Evolutionary conservation across 108 stramenopile species (phyloP), one percentile per base, ranked within the genome.

Genomic region (Nitzschia putrida): DNA sequence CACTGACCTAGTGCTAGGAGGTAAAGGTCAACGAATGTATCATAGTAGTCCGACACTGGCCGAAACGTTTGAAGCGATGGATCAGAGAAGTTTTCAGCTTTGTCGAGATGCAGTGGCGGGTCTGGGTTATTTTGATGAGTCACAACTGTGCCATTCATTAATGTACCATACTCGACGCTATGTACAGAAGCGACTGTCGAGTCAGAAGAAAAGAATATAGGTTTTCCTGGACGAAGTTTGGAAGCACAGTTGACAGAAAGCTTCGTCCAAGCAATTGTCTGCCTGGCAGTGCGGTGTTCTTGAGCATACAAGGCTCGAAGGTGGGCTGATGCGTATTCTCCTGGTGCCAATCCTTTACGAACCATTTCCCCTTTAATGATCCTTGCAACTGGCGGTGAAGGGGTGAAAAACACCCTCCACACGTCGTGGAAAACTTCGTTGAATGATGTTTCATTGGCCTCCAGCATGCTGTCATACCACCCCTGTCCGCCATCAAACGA

Each of bases 11-110:
- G 49, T 18, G 76, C 75, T 47, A 84, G 44, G 8, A 84, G 41
- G 53, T 80, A 84, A 18, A 84, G 58, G 47, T 84, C 83, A 14
- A 84, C 66, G 70, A 84, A 84, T 9, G 77, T 74, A 47, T 65
- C 73, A 40, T 80, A 75, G 49, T 58, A 76, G 18, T 81, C 75
- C 11, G 56, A 45, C 18, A 51, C n/a, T 22, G 53, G 53, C 2
- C 53, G 76, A 40, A 11, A 20, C 20, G 45, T 52, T 3, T 44
- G 43, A 12, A 34, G 18, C 38, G 24, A 8, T 2, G 53, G 42
- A 34, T 56, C 37, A 0, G 66, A 25, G 37, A 70, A 64, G 10
- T 74, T 69, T 20, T 64, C 68, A 9, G 58, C 74, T 0, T 65
- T 50, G 57, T 74, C 73, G 58, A 74, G 51, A 53, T 74, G 73